Conservation (phyloP, 2,329 filamentous ascomycete species). For the Colletotrichum paranaense region DNA sequence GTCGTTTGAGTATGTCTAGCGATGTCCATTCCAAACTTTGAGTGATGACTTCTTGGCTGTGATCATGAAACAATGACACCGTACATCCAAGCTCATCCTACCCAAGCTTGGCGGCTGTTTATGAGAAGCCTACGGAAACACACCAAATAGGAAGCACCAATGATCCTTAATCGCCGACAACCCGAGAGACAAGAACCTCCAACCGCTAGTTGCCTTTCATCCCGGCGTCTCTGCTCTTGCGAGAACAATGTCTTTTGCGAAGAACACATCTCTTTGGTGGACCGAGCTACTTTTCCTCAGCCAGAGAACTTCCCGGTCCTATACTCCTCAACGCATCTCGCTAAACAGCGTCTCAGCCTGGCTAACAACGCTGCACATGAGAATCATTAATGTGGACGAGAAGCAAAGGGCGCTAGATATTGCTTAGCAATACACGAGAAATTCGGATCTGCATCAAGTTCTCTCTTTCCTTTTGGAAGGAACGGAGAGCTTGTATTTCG, state of each 20-base stretch:
- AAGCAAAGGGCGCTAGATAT: neutral
- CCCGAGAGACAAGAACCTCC: too few species aligned
- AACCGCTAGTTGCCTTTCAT: neutral
- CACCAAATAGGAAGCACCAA: too few species aligned
- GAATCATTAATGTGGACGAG: neutral
- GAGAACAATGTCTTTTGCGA: neutral
- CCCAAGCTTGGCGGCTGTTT: too few species aligned
- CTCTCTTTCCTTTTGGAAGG: neutral
- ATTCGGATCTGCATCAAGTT: neutral
- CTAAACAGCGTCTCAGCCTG: neutral
- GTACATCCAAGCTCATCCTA: too few species aligned
- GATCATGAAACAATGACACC: too few species aligned
- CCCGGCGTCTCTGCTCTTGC: neutral
- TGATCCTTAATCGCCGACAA: too few species aligned
- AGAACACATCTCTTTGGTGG: neutral
- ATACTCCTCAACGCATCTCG: neutral
- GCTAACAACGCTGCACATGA: too few species aligned
- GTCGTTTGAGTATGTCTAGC: too few species aligned
- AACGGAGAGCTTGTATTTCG: neutral
- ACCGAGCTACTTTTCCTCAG: neutral
- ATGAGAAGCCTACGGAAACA: too few species aligned
- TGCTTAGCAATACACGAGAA: neutral
- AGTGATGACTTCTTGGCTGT: too few species aligned
- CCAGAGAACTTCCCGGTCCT: neutral
- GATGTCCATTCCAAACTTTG: too few species aligned